Evolutionary conservation across 305 asterid species (phyloP).

Genomic region (Fraxinus sp.): DNA sequence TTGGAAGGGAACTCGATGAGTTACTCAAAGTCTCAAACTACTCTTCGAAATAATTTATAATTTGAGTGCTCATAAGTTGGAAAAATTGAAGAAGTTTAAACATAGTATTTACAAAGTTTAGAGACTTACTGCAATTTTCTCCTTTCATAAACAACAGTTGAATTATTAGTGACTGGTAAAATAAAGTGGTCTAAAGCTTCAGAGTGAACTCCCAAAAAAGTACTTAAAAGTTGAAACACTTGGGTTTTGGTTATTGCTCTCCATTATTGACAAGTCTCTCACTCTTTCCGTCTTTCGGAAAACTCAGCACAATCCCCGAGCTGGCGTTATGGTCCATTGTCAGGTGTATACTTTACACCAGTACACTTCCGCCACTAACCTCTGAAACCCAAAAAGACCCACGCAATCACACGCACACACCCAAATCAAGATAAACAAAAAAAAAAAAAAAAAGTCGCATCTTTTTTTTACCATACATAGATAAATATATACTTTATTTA

Average conservation of each 20-base stretch:
- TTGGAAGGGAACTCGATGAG: neutral
- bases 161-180: neutral
- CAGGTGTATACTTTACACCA: slow-evolving; percentile 32
- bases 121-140: neutral
- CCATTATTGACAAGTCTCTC: neutral
- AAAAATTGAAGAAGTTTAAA: neutral
- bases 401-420: neutral
- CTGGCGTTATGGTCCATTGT: slow-evolving; percentile 37
- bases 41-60: neutral
- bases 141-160: neutral
- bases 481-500: neutral
- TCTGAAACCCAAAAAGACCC: neutral
- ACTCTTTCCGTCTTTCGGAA: neutral
- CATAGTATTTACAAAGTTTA: neutral
- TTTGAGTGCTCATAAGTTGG: neutral
- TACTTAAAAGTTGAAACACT: neutral
- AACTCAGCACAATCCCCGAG: slow-evolving; percentile 20
- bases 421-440: neutral
- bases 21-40: neutral
- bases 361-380: neutral
- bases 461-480: neutral
- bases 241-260: neutral
- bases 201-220: neutral
- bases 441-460: neutral
- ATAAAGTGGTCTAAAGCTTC: neutral